These are phyloP conservation scores for Datisca glomerata DNA, from an alignment of 306 rosid species.

Conservation along the genomic window DNA sequence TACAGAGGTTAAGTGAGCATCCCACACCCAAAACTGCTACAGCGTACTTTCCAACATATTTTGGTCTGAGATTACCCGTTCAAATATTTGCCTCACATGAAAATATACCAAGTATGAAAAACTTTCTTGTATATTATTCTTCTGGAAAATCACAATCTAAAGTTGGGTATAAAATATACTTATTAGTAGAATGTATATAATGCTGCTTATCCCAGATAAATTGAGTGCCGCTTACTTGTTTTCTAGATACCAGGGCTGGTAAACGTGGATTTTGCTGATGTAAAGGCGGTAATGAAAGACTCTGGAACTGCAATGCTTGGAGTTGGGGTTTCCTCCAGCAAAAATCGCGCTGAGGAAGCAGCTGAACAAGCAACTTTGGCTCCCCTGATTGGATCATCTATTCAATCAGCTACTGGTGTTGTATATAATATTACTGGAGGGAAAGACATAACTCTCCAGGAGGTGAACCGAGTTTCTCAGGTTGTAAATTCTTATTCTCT, in stretches of 20 bases:
- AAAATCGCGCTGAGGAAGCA: slow-evolving; percentile 98
- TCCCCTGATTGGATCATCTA: slow-evolving; percentile 93
- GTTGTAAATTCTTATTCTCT: slow-evolving; percentile 31
- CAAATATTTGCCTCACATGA: too few relatives aligned
- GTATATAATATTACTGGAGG: slow-evolving; percentile 98
- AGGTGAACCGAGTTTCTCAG: slow-evolving; percentile 97
- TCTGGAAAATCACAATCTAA: too few relatives aligned
- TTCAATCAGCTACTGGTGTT: slow-evolving; percentile 94
- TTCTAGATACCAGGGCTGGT: slow-evolving; percentile 96
- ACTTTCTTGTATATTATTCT: too few relatives aligned
- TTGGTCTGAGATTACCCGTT: too few relatives aligned
- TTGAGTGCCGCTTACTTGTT: slow-evolving; percentile 8
- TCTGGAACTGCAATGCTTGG: slow-evolving; percentile 99
- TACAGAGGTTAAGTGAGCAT: too few relatives aligned
- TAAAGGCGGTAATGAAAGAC: slow-evolving; percentile 95
- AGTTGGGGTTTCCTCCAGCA: slow-evolving; percentile 93
- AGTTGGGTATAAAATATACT: too few relatives aligned
- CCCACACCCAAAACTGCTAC: too few relatives aligned
- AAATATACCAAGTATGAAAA: too few relatives aligned
- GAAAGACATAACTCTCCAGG: slow-evolving; percentile 95
- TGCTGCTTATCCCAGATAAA: slow-evolving; percentile 7
- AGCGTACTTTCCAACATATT: too few relatives aligned
- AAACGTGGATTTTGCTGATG: slow-evolving; percentile 98
- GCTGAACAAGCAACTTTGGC: slow-evolving; percentile 99
- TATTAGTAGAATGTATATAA: too few relatives aligned